phyloP scores from a whole-genome alignment of 2,329 filamentous ascomycete species.

The Elsinoe perseae region DNA sequence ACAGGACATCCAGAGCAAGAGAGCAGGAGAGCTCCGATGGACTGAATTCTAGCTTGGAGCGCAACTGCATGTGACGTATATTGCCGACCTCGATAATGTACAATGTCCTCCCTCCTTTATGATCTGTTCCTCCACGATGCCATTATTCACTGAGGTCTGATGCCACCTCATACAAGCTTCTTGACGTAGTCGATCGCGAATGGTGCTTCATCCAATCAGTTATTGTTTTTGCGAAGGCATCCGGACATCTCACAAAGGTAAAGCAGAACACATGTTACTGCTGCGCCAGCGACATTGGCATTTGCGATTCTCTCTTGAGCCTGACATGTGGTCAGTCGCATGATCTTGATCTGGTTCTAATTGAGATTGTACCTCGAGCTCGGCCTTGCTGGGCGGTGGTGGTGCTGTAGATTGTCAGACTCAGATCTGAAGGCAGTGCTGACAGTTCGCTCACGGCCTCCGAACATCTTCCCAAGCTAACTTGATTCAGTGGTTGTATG shows the following conservation, averaged over 20 bases:
- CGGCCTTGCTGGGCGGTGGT: constrained; percentile 60
- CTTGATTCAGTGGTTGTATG: neutral
- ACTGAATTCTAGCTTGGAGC: neutral
- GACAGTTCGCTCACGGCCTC: constrained; percentile 48
- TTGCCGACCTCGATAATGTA: neutral
- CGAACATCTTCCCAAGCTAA: constrained; percentile 50
- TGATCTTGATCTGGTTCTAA: neutral
- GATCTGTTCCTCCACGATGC: neutral
- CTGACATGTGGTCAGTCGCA: constrained; percentile 15
- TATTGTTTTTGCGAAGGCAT: neutral
- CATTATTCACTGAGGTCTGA: neutral
- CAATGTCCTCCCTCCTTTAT: neutral
- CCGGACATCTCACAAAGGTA: constrained; percentile 62
- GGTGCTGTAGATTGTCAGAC: constrained; percentile 45
- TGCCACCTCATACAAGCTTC: constrained; percentile 36
- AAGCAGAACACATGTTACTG: constrained; percentile 58
- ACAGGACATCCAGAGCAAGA: too few species aligned
- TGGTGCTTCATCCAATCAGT: constrained; percentile 37
- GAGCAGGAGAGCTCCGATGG: too few species aligned
- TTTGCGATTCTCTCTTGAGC: constrained; percentile 59
- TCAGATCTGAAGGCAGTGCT: constrained; percentile 4
- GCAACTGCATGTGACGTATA: neutral
- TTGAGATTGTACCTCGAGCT: constrained; percentile 47
- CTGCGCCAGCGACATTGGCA: constrained; percentile 59
- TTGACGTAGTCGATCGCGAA: constrained; percentile 49